phyloP scores from a whole-genome alignment of 495 filamentous ascomycete genomes.

The Tuber brumale region DNA sequence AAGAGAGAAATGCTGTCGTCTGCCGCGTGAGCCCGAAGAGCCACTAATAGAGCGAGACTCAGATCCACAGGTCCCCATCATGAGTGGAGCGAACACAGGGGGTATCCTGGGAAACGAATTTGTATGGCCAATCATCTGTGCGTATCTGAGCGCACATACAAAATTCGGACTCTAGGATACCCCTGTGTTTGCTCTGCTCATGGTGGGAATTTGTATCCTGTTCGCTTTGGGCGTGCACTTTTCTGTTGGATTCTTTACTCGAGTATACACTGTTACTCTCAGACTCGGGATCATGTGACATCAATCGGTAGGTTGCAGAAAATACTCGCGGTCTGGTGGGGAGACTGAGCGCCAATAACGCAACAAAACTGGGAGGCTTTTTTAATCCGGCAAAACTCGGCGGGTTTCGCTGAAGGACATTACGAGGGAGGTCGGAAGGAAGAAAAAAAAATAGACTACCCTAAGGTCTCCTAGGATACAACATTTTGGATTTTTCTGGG shows the following conservation, averaged over 20 bases:
- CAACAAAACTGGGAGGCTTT: not conserved
- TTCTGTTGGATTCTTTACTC: not conserved
- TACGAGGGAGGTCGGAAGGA: too few species aligned
- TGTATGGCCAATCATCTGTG: too few species aligned
- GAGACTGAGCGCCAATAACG: not conserved
- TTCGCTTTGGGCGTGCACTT: not conserved
- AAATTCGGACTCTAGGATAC: too few species aligned
- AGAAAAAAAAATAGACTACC: not conserved
- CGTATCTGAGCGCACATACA: too few species aligned
- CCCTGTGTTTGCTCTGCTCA: too few species aligned
- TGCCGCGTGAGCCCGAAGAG: not conserved
- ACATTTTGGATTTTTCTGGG: not conserved
- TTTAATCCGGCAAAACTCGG: not conserved
- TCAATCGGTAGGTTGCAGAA: not conserved
- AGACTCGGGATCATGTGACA: not conserved
- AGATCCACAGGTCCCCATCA: too few species aligned
- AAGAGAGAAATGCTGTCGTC: not conserved
- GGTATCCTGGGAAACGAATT: too few species aligned
- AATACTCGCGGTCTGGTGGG: not conserved
- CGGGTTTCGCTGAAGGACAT: not conserved
- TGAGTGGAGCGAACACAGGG: too few species aligned
- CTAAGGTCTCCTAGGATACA: not conserved
- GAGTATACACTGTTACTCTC: not conserved
- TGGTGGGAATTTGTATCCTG: too few species aligned
- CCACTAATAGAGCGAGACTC: not conserved